Evolutionary conservation across 495 filamentous ascomycete genomes (phyloP).

Genomic region (Talaromyces wortmannii): DNA sequence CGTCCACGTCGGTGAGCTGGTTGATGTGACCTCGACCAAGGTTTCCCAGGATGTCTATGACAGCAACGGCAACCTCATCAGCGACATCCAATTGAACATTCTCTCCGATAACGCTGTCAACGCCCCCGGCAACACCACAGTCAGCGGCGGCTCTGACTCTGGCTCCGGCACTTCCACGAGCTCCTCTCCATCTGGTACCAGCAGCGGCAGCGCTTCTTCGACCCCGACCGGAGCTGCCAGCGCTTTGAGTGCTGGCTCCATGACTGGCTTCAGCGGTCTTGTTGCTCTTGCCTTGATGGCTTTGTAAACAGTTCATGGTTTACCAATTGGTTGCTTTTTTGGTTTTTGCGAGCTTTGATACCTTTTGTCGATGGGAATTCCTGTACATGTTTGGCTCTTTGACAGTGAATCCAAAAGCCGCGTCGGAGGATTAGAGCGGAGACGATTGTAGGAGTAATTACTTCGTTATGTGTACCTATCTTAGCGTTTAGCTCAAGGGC

Average conservation of each 20-base stretch:
- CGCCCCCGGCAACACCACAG: conserved; percentile 34
- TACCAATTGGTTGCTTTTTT: not conserved
- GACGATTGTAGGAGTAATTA: not conserved
- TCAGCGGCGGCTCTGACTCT: conserved; percentile 32
- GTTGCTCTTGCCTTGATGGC: conserved; percentile 3
- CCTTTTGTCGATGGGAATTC: not conserved
- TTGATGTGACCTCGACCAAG: conserved; percentile 45
- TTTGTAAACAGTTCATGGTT: not conserved
- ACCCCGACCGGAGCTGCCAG: conserved; percentile 15
- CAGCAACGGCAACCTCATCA: conserved; percentile 44
- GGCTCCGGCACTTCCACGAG: conserved; percentile 30
- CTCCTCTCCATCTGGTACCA: conserved; percentile 27
- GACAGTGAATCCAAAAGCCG: not conserved
- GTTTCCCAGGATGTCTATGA: conserved; percentile 49
- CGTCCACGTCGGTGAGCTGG: conserved; percentile 48
- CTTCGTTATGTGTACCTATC: not conserved
- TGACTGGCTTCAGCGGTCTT: conserved; percentile 2
- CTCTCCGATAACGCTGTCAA: conserved; percentile 47
- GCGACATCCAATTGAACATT: conserved; percentile 44
- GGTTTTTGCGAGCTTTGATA: not conserved
- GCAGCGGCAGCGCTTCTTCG: conserved; percentile 9
- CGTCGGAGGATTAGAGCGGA: not conserved
- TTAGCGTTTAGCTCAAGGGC: not conserved
- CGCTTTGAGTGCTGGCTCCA: not conserved
- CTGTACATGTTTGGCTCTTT: not conserved